Base-by-base conservation (phyloP, 257 asterid species). In the Scutellaria minor region DNA sequence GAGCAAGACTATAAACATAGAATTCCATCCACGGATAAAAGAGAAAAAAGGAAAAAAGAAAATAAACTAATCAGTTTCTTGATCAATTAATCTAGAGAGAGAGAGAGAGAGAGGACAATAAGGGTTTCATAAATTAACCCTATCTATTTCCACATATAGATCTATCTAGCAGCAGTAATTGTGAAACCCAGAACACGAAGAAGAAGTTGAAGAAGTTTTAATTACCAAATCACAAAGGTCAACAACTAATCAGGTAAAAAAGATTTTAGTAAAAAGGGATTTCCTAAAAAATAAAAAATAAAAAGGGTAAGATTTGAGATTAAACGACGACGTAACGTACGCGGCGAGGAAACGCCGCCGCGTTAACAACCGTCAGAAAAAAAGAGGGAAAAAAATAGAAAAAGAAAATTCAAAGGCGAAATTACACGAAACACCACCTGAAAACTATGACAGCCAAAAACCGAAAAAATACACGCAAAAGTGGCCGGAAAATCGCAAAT, bases 31-130 rank as follows among this genome's bases (percentile, higher is more conserved):
- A 78, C 58, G 76, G 66, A 71, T 44, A 53, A 60, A 59, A 56
- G 48, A 58, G 45, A 18, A 64, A 64, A 69, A 24, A 18, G 51
- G 14, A n/a, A 66, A 75, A 6, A 12, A 66, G 46, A 66, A 68
- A 45, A 66, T 7, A 82, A 46, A 64, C 47, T n/a, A 3, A 83
- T 87, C 89, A 80, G 93, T 83, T 72, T 71, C 73, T 61, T 66
- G 41, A 18, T 37, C 54, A 31, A 61, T 50, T 27, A 31, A 55
- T 11, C 22, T 7, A 9, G 24, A 40, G 48, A 60, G 5, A 60
- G 22, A 60, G 5, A 60, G 22, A 20, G n/a, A 18, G 45, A 40
- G 7, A 60, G 67, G 27, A 35, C 6, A 18, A 51, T 14, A 22
- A 58, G 61, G 44, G 20, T n/a, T 11, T 31, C n/a, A 15, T 24